Conservation (phyloP, 306 rosid genomes). For the Luffa aegyptiaca region DNA sequence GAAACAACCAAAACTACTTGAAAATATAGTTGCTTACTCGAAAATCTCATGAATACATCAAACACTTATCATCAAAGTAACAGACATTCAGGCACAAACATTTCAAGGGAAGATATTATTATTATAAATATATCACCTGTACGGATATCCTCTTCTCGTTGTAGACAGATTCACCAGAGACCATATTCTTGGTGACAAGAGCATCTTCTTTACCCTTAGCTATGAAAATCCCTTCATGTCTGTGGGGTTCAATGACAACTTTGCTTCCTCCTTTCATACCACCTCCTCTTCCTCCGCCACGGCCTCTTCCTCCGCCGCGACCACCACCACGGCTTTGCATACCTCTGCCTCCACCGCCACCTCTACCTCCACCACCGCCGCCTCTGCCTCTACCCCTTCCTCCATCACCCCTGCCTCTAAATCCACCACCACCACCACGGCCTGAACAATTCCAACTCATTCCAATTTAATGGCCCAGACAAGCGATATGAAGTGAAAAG, state of each 20-base stretch:
- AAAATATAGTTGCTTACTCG: neutral
- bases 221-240: conserved; percentile 80
- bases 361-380: conserved; percentile 13
- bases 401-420: conserved; percentile 28
- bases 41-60: neutral
- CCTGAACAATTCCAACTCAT: conserved; percentile 18
- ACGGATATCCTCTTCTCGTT: conserved; percentile 75
- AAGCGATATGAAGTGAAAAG: too few relatives aligned
- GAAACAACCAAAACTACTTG: too few relatives aligned
- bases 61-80: neutral
- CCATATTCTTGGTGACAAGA: conserved; percentile 80
- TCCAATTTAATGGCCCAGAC: neutral
- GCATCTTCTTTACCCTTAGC: conserved; percentile 92
- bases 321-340: conserved; percentile 4
- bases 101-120: neutral
- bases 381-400: conserved; percentile 17
- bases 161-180: conserved; percentile 86
- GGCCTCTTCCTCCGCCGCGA: conserved; percentile 20
- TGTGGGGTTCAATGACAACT: conserved; percentile 39
- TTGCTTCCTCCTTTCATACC: conserved; percentile 44
- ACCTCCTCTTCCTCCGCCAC: conserved; percentile 17
- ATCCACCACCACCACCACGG: conserved; percentile 41
- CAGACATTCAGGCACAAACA: neutral
- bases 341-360: conserved; percentile 11
- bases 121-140: conserved; percentile 36